Conservation (phyloP, 2,329 filamentous ascomycete genomes). For the Neophaeococcomyces aloes region DNA sequence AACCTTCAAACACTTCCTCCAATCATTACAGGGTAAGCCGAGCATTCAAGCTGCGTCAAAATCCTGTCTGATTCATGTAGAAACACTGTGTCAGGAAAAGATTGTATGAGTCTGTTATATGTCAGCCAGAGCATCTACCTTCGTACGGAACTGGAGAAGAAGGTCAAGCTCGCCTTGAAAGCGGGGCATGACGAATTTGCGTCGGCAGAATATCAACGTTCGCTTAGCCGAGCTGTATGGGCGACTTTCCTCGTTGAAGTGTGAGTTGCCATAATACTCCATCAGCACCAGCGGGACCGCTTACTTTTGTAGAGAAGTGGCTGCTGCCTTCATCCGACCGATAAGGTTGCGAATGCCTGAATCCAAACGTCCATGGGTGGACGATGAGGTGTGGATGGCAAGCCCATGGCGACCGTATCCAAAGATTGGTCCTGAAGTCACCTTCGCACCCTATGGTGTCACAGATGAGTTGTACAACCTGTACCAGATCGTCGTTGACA, state of each 20-base stretch:
- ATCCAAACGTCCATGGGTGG: no score
- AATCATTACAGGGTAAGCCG: not conserved
- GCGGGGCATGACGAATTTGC: not conserved
- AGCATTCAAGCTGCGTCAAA: not conserved
- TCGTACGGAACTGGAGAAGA: not conserved
- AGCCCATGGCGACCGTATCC: no score
- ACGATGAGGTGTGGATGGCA: not conserved
- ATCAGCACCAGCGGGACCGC: not conserved
- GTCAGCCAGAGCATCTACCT: not conserved
- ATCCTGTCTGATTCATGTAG: not conserved
- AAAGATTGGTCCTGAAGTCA: no score
- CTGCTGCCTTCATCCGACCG: not conserved
- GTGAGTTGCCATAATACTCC: not conserved
- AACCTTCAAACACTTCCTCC: slow-evolving; percentile 24
- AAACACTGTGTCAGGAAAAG: not conserved
- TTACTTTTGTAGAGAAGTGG: not conserved
- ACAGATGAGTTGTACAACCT: not conserved
- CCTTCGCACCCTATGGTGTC: not conserved
- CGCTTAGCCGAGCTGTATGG: not conserved
- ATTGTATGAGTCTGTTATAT: not conserved
- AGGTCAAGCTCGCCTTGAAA: not conserved
- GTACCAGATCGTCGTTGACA: no score
- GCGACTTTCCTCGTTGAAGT: not conserved
- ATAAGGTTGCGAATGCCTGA: no score
- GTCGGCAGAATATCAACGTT: not conserved